Evolutionary conservation across 2,329 filamentous ascomycete species (phyloP).

Genomic region (Xylariaceae sp.): DNA sequence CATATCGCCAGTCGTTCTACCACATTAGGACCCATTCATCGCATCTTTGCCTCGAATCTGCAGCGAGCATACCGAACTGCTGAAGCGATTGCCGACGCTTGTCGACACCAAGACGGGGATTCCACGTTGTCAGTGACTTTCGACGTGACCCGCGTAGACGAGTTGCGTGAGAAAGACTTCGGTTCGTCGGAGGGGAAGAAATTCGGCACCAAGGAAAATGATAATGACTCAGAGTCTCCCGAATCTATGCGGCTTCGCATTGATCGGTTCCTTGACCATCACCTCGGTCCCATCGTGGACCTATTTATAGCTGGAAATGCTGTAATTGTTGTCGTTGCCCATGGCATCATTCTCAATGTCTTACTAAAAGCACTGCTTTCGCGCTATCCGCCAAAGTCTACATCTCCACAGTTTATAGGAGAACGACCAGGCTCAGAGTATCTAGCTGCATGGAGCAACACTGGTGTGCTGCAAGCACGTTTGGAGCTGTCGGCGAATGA

Average conservation of each 20-base stretch:
- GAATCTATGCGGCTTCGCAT: slow-evolving; percentile 70
- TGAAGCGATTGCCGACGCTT: slow-evolving; percentile 66
- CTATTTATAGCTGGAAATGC: slow-evolving; percentile 39
- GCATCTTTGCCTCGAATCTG: slow-evolving; percentile 80
- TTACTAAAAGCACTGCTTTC: slow-evolving; percentile 69
- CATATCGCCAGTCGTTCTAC: slow-evolving; percentile 56
- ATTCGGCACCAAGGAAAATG: slow-evolving; percentile 50
- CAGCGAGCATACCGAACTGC: slow-evolving; percentile 77
- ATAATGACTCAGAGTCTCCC: slow-evolving; percentile 67
- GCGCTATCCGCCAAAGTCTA: slow-evolving; percentile 50
- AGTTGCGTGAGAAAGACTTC: slow-evolving; percentile 77
- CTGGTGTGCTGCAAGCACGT: slow-evolving; percentile 44
- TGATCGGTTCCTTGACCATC: slow-evolving; percentile 68
- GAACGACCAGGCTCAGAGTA: slow-evolving; percentile 29
- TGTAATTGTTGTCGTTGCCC: slow-evolving; percentile 74
- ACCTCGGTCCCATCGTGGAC: slow-evolving; percentile 65
- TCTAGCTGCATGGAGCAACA: slow-evolving; percentile 58
- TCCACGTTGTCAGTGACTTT: slow-evolving; percentile 26
- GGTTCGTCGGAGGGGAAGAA: slow-evolving; percentile 72
- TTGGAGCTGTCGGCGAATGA: slow-evolving; percentile 17
- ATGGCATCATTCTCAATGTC: slow-evolving; percentile 79
- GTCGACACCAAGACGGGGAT: slow-evolving; percentile 38
- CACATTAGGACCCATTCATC: slow-evolving; percentile 52
- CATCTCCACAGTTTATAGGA: slow-evolving; percentile 9
- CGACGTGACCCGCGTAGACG: slow-evolving; percentile 49